These are phyloP conservation scores for Telfairia occidentalis DNA, from an alignment of 331 rosid genomes.

Conservation along the genomic window DNA sequence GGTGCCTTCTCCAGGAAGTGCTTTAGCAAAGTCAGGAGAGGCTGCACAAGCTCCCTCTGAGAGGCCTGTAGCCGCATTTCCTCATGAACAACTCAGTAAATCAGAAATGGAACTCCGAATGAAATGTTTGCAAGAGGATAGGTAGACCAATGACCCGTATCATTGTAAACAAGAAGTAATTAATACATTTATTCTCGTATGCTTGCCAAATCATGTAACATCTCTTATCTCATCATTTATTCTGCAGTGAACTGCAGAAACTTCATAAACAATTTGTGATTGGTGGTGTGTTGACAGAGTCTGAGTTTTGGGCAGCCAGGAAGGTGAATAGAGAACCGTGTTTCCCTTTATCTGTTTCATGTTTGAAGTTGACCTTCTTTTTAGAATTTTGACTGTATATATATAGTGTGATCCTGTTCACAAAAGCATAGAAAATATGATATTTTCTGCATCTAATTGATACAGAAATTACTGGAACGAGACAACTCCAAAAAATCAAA, in stretches of 20 bases:
- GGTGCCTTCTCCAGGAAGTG: constrained; percentile 40
- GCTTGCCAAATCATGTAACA: neutral
- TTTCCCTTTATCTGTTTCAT: neutral
- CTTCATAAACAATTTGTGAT: constrained; percentile 84
- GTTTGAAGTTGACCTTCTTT: constrained; percentile 13
- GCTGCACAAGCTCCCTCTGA: constrained; percentile 42
- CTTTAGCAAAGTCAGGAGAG: constrained; percentile 32
- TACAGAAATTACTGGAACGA: constrained; percentile 70
- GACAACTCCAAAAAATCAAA: constrained; percentile 56
- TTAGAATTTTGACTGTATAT: neutral
- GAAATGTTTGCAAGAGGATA: constrained; percentile 72
- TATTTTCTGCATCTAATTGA: neutral
- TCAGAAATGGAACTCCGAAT: constrained; percentile 69
- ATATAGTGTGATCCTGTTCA: neutral
- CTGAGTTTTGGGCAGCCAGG: constrained; percentile 96
- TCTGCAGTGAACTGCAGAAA: constrained; percentile 69
- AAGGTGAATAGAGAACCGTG: constrained; percentile 30
- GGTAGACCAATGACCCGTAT: constrained; percentile 31
- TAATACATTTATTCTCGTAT: neutral
- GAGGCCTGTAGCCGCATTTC: constrained; percentile 12
- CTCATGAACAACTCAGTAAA: constrained; percentile 63
- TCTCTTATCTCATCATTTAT: neutral
- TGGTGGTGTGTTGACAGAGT: constrained; percentile 75
- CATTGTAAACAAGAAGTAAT: neutral
- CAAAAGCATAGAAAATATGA: neutral